phyloP scores from a whole-genome alignment of 495 filamentous ascomycete genomes.

The Talaromyces stipitatus region DNA sequence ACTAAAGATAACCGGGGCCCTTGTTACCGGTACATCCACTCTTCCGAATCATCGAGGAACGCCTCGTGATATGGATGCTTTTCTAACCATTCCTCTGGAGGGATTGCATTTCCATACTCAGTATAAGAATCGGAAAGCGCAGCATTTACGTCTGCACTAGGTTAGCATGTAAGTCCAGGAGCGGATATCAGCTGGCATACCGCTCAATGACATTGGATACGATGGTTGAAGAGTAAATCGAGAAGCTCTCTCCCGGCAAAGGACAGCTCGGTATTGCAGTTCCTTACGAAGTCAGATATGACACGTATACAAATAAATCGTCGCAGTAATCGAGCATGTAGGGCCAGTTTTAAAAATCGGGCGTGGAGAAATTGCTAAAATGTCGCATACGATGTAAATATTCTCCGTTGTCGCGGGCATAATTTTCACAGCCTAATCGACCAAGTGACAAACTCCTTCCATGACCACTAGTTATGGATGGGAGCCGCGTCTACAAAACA shows the following conservation, averaged over 20 bases:
- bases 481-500: too few relatives aligned
- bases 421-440: too few relatives aligned
- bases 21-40: not conserved
- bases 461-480: not conserved
- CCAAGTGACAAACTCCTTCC: too few relatives aligned
- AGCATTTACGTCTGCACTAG: not conserved
- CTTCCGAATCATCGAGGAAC: not conserved
- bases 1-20: not conserved
- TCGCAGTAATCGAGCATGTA: too few relatives aligned
- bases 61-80: not conserved
- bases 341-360: too few relatives aligned
- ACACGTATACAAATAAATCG: too few relatives aligned
- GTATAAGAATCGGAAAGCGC: not conserved
- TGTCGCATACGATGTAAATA: too few relatives aligned
- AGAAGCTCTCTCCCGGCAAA: not conserved
- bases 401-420: too few relatives aligned
- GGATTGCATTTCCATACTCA: not conserved
- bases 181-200: not conserved
- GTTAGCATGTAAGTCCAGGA: not conserved
- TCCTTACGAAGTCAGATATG: too few relatives aligned
- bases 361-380: too few relatives aligned
- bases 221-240: not conserved
- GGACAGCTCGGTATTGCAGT: not conserved
- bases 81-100: slow-evolving; percentile 1
- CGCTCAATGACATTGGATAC: not conserved